Base-by-base conservation (phyloP, 192 early-diverging fungal genomes). In the Podila epicladia region DNA sequence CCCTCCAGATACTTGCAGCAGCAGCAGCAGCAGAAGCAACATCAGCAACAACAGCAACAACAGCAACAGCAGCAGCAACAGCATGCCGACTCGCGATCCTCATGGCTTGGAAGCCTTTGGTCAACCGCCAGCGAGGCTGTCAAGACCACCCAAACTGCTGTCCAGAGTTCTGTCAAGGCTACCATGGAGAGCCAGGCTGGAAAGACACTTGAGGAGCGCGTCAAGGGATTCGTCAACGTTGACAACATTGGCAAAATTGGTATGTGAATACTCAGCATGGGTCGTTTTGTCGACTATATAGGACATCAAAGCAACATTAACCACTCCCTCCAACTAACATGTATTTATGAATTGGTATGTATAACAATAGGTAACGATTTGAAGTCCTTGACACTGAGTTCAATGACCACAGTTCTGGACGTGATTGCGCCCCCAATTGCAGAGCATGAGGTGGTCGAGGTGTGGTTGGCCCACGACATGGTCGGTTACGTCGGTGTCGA, bases 241-340 rank as follows among this genome's bases (percentile, higher is more conserved):
- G 89, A 90, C 55, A 86, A 85, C 66, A 88, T 90, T 82, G 86
- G 84, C 53, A 90, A 90, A 69, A 78, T 90, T 68, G 84, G 87
- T 89, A 82, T n/a, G 70, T 62, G 37, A 1, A 45, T 9, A 38
- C 37, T 17, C 35, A 32, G 19, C 29, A 69, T 32, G 9, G 57
- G 37, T 26, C 8, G n/a, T 41, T 69, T 15, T 38, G 26, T 28
- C 58, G 31, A 17, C 24, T 28, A 17, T 19, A 1, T 55, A 7
- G 2, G 7, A 33, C 29, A 59, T 19, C 37, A 17, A 12, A 48
- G n/a, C 62, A 0, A 26, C 22, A 32, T 57, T 31, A 55, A 1
- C 22, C 26, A 19, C 20, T 32, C 61, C 33, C 12, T 62, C 31
- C n/a, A 33, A 55, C 9, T 37, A 31, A 24, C 66, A 6, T 63